Evolutionary conservation across 345 rosid species (phyloP).

Genomic region (Cardamine resedifolia): DNA sequence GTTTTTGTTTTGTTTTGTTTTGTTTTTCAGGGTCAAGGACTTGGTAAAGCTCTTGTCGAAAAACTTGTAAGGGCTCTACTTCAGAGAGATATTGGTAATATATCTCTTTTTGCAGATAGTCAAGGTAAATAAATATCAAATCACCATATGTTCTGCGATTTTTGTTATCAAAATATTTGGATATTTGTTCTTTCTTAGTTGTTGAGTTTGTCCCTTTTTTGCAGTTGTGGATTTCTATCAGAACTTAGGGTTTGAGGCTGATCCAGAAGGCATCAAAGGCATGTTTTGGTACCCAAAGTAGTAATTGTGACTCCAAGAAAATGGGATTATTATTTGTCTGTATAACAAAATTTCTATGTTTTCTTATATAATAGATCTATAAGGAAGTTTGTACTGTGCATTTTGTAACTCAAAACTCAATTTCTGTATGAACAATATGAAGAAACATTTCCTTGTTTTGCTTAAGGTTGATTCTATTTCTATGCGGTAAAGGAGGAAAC

Average conservation of each 20-base stretch:
- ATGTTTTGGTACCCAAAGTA: constrained; percentile 96
- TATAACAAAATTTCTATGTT: neutral
- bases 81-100: constrained; percentile 90
- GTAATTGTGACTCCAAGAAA: constrained; percentile 25
- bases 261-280: constrained; percentile 97
- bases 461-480: neutral
- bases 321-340: constrained; percentile 15
- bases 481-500: neutral
- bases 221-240: constrained; percentile 95
- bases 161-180: neutral
- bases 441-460: neutral
- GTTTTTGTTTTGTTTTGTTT: constrained; percentile 3
- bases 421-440: constrained; percentile 13
- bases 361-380: constrained; percentile 1
- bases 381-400: constrained; percentile 23
- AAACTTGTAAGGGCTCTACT: constrained; percentile 81
- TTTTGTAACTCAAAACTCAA: constrained; percentile 27
- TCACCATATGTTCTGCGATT: neutral
- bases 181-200: constrained; percentile 15
- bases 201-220: neutral
- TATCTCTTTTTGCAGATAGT: constrained; percentile 97
- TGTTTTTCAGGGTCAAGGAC: constrained; percentile 79
- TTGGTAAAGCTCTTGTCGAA: constrained; percentile 91
- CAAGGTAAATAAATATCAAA: constrained; percentile 53
- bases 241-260: constrained; percentile 90